A percentile compares a stretch with the other conserved stretches of the same genome.
These are phyloP conservation scores for Boletus rufocinnamomeus DNA, from an alignment of 768 basidiomycete species.

Conservation along the genomic window DNA sequence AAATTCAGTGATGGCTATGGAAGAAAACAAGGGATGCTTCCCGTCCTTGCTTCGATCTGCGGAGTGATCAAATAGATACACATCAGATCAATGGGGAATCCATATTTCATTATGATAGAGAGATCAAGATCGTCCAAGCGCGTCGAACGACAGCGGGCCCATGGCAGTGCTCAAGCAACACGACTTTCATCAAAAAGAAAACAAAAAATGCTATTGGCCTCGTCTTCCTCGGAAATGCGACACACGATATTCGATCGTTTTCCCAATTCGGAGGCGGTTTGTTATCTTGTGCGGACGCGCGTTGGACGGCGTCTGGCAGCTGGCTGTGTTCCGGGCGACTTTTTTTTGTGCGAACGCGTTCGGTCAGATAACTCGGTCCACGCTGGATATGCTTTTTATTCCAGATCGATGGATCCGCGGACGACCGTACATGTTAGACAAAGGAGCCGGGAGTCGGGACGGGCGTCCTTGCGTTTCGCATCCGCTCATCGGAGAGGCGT, in stretches of 20 bases:
- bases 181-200: slow-evolving; percentile 6
- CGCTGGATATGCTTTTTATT: not conserved
- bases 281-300: not conserved
- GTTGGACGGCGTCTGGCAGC: not conserved
- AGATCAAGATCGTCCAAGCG: slow-evolving; percentile 11
- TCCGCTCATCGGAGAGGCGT: slow-evolving; percentile 11
- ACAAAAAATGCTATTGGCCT: not conserved
- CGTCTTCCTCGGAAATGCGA: slow-evolving; percentile 30
- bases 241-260: slow-evolving; percentile 11
- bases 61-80: slow-evolving; percentile 21
- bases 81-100: slow-evolving; percentile 23
- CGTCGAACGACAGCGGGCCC: not conserved
- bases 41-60: slow-evolving; percentile 27
- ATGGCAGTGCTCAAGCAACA: slow-evolving; percentile 2
- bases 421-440: not conserved
- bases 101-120: not conserved
- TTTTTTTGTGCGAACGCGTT: not conserved
- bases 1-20: slow-evolving; percentile 33
- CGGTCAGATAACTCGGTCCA: not conserved
- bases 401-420: not conserved
- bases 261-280: slow-evolving; percentile 6
- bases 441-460: not conserved
- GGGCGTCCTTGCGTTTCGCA: not conserved
- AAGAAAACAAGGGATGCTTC: slow-evolving; percentile 17
- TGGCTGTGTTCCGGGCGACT: not conserved